Base-by-base conservation (phyloP, 352 stramenopile species). In the Phytophthora macrochlamydospora region DNA sequence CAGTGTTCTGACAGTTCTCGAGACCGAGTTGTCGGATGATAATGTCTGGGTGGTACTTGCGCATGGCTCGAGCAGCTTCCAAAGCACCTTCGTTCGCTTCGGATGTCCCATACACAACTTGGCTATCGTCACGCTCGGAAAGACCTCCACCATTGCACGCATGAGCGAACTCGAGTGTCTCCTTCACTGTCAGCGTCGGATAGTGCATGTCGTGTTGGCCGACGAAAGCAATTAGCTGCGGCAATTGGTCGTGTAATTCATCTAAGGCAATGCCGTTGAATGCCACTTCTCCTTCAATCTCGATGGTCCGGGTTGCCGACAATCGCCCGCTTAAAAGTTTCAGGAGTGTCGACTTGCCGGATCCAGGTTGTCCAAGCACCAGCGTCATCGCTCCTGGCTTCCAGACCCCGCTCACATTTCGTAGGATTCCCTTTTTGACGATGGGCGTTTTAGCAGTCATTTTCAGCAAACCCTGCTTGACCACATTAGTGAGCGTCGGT, bases 161-260 rank as follows among this genome's bases (percentile, higher is more conserved):
- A 24, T 49, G 14, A 6, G 70, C 70, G 46, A 78, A 78, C n/a
- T 69, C 60, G 13, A 83, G 61, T 42, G 75, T 80, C 53, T 83
- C 75, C 49, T 80, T 77, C n/a, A 83, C 75, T 0, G 71, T 83
- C 9, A 82, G 42, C 3, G 63, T 65, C 2, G 74, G 71, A 38
- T 65, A 79, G 44, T 75, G 66, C 9, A 58, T 44, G 55, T 78
- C 62, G 40, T 55, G 60, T 35, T 78, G 69, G 2, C 9, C 51
- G 7, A 76, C 56, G 53, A 71, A 74, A 8, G 69, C 52, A 2
- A 56, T 49, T 12, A 74, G 62, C 52, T 76, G 59, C 4, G 58
- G 59, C 13, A 76, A 37, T 49, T 29, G 2, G 43, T 24, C 7
- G 2, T 24, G 6, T 7, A 49, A 7, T 28, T 49, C 43, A 6